Conservation (phyloP, 306 rosid genomes). For the Rubus idaeus region DNA sequence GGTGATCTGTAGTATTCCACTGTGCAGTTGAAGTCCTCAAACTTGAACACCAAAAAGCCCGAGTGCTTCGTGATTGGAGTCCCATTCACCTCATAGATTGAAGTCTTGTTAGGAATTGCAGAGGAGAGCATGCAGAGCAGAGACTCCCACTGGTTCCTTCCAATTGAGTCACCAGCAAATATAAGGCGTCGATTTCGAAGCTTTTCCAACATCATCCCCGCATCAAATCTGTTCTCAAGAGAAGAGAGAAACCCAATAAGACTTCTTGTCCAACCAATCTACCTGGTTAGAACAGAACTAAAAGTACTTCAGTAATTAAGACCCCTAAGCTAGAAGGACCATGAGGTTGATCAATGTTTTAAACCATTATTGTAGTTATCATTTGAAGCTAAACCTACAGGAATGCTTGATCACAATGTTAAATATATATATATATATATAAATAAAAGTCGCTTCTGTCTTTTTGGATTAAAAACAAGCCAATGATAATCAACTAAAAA, state of each 20-base stretch:
- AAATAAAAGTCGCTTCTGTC: no score
- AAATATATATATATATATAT: not conserved
- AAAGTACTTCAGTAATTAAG: not conserved
- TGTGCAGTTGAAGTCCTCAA: constrained; percentile 78
- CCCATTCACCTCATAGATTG: constrained; percentile 73
- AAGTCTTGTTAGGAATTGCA: constrained; percentile 47
- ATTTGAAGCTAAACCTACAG: not conserved
- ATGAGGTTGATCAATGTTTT: not conserved
- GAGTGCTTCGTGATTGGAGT: constrained; percentile 75
- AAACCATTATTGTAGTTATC: not conserved
- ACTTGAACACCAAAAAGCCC: constrained; percentile 74
- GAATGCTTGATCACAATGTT: not conserved
- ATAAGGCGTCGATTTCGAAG: constrained; percentile 65
- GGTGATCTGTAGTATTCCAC: constrained; percentile 89
- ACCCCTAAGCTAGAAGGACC: not conserved
- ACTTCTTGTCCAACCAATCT: constrained; percentile 2
- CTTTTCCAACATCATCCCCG: constrained; percentile 65
- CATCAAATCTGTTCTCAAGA: constrained; percentile 63
- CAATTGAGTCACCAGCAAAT: constrained; percentile 90
- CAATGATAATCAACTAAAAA: not conserved
- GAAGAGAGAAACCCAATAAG: constrained; percentile 14
- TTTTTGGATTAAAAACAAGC: not conserved
- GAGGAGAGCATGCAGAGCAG: constrained; percentile 88
- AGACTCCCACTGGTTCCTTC: constrained; percentile 96
- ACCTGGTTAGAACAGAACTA: constrained; percentile 9